phyloP scores from a whole-genome alignment of 345 rosid species.

The Syzygium jambos region DNA sequence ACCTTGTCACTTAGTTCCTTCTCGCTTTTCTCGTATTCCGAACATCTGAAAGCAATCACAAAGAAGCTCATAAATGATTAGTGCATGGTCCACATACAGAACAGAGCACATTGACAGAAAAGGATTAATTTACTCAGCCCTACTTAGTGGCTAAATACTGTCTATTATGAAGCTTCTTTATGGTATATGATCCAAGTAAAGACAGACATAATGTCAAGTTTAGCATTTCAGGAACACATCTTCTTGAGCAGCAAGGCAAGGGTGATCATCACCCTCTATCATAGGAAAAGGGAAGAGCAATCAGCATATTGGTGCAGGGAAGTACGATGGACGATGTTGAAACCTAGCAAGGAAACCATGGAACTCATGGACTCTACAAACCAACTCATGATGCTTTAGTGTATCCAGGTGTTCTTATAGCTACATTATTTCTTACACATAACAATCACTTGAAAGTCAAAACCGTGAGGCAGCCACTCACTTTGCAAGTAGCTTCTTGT shows the following conservation, averaged over 20 bases:
- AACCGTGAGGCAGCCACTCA: conserved; percentile 20
- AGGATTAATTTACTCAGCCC: not conserved
- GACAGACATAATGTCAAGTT: not conserved
- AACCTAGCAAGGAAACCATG: not conserved
- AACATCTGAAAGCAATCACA: conserved; percentile 36
- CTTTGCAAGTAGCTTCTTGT: conserved; percentile 54
- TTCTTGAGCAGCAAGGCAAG: not conserved
- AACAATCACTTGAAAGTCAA: not conserved
- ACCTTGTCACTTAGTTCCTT: conserved; percentile 63
- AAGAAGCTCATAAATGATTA: not conserved
- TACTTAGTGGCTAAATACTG: not conserved
- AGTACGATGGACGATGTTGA: not conserved
- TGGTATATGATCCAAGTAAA: not conserved
- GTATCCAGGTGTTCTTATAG: not conserved
- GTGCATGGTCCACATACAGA: not conserved
- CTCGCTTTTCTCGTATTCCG: conserved; percentile 48
- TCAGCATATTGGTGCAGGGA: not conserved
- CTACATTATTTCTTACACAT: not conserved
- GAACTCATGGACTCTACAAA: not conserved
- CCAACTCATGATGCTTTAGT: not conserved
- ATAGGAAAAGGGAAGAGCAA: not conserved
- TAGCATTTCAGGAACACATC: not conserved
- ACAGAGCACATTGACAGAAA: not conserved
- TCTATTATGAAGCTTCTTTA: not conserved
- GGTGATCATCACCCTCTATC: not conserved